Evolutionary conservation across 1,284 basidiomycete species (phyloP), one percentile per base, ranked within the genome.

Genomic region (Cutaneotrichosporon spelunceum): DNA sequence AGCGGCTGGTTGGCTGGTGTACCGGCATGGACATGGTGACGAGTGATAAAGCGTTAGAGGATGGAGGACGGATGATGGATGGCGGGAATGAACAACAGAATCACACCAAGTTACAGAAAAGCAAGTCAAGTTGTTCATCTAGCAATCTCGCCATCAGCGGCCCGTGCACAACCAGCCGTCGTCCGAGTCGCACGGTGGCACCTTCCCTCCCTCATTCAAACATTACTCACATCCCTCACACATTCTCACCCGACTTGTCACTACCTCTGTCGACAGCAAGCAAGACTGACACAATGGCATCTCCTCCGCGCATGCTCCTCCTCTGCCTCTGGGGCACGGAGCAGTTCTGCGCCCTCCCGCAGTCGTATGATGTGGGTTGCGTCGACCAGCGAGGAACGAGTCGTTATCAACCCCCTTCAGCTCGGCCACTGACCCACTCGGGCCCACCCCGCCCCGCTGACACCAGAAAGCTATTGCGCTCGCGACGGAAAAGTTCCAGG

Each of bases 381-480:
- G 16, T 5, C 23, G 23, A 14, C 26, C 11, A 16, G 21, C 8
- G 24, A 8, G 49, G 49, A 33, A 14, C n/a, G n/a, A n/a, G n/a
- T n/a, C n/a, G n/a, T n/a, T n/a, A n/a, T n/a, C n/a, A n/a, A n/a
- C n/a, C n/a, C n/a, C 42, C 42, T 44, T 21, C 21, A 19, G n/a
- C 21, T 47, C 45, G 13, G 1, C 45, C 21, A 9, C 45, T 45
- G 24, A 4, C 27, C 26, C 23, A 8, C 7, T 21, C n/a, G 24
- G 19, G 30, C 19, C 29, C 16, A 29, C 33, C n/a, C 13, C 30
- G 52, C 30, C 21, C 7, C 27, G 50, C 45, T 45, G 24, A 59
- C 59, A 19, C 16, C 53, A 78, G 76, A 78, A 75, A 72, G 74
- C 75, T 0, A n/a, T 78, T 7, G 47, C 45, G 26, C 54, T 67